phyloP scores from a whole-genome alignment of 192 early-diverging fungal species.

The Jimgerdemannia lactiflua region DNA sequence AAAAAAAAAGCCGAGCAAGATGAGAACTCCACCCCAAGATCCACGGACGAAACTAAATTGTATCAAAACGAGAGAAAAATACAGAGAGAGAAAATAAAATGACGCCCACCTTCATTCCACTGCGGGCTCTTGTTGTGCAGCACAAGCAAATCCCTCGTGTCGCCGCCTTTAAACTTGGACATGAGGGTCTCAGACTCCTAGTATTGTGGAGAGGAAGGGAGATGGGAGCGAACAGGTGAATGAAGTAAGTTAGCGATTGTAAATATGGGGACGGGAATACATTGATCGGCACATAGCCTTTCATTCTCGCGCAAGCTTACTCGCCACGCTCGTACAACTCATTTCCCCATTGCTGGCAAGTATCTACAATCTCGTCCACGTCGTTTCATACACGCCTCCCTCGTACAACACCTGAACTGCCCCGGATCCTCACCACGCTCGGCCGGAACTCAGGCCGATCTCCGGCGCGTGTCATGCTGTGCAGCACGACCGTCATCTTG shows the following conservation, averaged over 20 bases:
- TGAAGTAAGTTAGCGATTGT: neutral
- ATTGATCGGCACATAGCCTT: neutral
- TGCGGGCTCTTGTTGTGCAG: slow-evolving; percentile 92
- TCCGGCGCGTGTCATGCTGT: slow-evolving; percentile 60
- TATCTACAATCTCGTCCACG: neutral
- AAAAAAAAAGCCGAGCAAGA: neutral
- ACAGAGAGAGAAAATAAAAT: neutral
- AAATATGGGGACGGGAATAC: neutral
- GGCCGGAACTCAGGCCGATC: slow-evolving; percentile 53
- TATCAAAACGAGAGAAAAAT: neutral
- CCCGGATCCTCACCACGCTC: slow-evolving; percentile 30
- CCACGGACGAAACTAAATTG: no score
- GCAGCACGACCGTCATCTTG: slow-evolving; percentile 85
- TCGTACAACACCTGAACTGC: no score
- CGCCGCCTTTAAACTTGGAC: slow-evolving; percentile 46
- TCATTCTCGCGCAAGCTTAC: no score
- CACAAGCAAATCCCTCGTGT: slow-evolving; percentile 63
- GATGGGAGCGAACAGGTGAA: neutral
- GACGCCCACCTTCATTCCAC: slow-evolving; percentile 77
- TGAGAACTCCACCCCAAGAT: no score
- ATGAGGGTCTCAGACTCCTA: slow-evolving; percentile 67
- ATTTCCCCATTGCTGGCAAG: neutral
- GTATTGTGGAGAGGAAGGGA: neutral
- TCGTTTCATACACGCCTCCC: no score
- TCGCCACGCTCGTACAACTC: neutral